Evolutionary conservation across 306 rosid genomes (phyloP), one percentile per base, ranked within the genome.

Genomic region (Lupinus albus): DNA sequence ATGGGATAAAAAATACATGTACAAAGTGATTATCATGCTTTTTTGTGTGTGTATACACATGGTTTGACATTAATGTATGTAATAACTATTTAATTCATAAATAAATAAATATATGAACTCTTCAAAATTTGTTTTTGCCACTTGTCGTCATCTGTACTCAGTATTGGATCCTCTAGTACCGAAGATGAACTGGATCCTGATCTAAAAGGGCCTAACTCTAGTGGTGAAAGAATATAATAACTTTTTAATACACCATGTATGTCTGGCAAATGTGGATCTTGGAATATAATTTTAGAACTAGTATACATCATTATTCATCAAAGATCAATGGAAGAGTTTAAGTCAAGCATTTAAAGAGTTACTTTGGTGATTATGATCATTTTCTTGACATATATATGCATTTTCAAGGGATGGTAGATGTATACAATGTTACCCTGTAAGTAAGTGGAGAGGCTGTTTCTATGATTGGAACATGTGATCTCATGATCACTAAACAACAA

Each of bases 1-100:
- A 68, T 41, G 73, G 18, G 11, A 25, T 25, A 25, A 11, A 11
- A 35, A 20, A 30, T 32, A 45, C 15, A 18, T 13, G 44, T 64
- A 28, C 39, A 58, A 32, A 39, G 11, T 58, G 68, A 42, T 59
- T 47, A 50, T 50, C 74, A 44, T 7, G 17, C 10, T 9, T 39
- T 9, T 39, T 39, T 39, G n/a, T n/a, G n/a, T 25, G 49, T 15
- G 42, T 64, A 67, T 11, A 51, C 11, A 51, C 54, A 59, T 51
- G 70, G 13, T 42, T 7, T 13, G 16, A 61, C 50, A 70, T 50
- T 69, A 56, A 39, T 50, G 25, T 73, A 47, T 58, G 21, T 1
- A 18, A 52, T 42, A 42, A 18, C 61, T 46, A 12, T 36, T 52
- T n/a, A n/a, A n/a, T n/a, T n/a, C n/a, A n/a, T n/a, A n/a, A n/a